Conservation (phyloP, 1,284 basidiomycete genomes). For the Fomitiporia mediterranea region DNA sequence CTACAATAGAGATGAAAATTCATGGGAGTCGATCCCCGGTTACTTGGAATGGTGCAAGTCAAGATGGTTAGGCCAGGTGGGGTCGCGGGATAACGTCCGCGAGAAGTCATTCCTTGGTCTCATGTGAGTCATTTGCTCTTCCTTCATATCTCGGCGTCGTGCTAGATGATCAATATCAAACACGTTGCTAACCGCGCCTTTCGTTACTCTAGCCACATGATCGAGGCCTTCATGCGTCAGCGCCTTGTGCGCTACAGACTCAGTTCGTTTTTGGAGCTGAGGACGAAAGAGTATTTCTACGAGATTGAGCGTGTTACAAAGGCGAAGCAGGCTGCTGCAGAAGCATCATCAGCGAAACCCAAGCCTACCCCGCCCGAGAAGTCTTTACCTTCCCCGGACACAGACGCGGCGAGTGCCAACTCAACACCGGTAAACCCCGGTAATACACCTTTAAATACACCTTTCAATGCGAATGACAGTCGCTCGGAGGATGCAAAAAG, state of each 20-base stretch:
- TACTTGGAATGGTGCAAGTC: slow-evolving; percentile 63
- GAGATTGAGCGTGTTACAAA: slow-evolving; percentile 34
- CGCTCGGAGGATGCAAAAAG: slow-evolving; percentile 9
- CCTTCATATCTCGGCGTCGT: slow-evolving; percentile 24
- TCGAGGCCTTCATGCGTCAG: slow-evolving; percentile 64
- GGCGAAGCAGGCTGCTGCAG: slow-evolving; percentile 32
- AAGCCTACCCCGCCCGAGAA: slow-evolving; percentile 43
- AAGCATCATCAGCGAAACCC: slow-evolving; percentile 31
- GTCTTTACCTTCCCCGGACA: slow-evolving; percentile 72
- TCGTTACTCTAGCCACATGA: slow-evolving; percentile 54
- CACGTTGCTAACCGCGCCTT: slow-evolving; percentile 20
- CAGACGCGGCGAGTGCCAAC: slow-evolving; percentile 59
- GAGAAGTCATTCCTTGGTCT: slow-evolving; percentile 71
- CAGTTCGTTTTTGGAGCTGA: slow-evolving; percentile 31
- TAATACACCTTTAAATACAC: slow-evolving; percentile 35
- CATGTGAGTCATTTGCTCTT: slow-evolving; percentile 50
- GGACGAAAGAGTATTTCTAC: slow-evolving; percentile 31
- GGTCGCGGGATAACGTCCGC: slow-evolving; percentile 40
- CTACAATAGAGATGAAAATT: slow-evolving; percentile 44
- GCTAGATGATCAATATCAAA: background rate
- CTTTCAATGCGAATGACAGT: slow-evolving; percentile 3
- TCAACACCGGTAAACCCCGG: slow-evolving; percentile 60
- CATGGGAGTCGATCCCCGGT: slow-evolving; percentile 59
- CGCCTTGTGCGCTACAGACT: slow-evolving; percentile 47
- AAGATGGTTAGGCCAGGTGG: slow-evolving; percentile 63